Evolutionary conservation across 208 protist genomes (phyloP).

Genomic region (Crithidia fasciculata): DNA sequence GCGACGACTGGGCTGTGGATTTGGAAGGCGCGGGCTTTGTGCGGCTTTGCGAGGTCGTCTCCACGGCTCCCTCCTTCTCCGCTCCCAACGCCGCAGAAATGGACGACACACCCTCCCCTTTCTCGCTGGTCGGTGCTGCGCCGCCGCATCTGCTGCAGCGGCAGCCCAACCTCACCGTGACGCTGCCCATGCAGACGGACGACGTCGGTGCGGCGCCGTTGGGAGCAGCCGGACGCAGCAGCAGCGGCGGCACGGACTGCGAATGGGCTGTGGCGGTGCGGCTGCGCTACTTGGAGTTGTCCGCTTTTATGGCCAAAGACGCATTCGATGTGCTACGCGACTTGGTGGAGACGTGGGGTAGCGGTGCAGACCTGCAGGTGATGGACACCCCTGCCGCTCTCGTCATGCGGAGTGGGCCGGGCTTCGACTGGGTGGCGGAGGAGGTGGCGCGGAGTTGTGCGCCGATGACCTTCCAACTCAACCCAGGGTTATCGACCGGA

Average conservation of each 20-base stretch:
- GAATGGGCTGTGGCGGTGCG: conserved; percentile 40
- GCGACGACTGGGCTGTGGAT: conserved; percentile 38
- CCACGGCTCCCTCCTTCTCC: conserved; percentile 8
- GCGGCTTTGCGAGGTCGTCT: conserved; percentile 35
- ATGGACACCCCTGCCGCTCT: conserved; percentile 49
- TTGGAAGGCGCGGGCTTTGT: conserved; percentile 44
- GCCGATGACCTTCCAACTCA: conserved; percentile 44
- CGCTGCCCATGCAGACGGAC: not conserved
- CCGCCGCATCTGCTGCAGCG: not conserved
- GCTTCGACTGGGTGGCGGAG: conserved; percentile 49
- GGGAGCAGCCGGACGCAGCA: conserved; percentile 1
- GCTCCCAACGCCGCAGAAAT: not conserved
- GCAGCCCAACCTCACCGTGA: conserved; percentile 9
- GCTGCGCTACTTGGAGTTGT: conserved; percentile 47
- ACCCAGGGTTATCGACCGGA: conserved; percentile 14
- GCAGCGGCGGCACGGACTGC: not conserved
- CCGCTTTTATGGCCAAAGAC: conserved; percentile 62
- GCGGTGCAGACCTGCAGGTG: conserved; percentile 37
- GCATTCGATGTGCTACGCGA: conserved; percentile 48
- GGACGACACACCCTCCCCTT: not conserved
- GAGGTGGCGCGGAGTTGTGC: conserved; percentile 44
- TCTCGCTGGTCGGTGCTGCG: not conserved
- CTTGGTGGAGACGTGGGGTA: conserved; percentile 33
- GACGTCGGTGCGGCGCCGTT: too few species aligned
- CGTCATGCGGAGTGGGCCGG: conserved; percentile 58